Evolutionary conservation across 2,329 filamentous ascomycete genomes (phyloP).

Genomic region (Ophiognomonia clavigignenti-juglandacearum): DNA sequence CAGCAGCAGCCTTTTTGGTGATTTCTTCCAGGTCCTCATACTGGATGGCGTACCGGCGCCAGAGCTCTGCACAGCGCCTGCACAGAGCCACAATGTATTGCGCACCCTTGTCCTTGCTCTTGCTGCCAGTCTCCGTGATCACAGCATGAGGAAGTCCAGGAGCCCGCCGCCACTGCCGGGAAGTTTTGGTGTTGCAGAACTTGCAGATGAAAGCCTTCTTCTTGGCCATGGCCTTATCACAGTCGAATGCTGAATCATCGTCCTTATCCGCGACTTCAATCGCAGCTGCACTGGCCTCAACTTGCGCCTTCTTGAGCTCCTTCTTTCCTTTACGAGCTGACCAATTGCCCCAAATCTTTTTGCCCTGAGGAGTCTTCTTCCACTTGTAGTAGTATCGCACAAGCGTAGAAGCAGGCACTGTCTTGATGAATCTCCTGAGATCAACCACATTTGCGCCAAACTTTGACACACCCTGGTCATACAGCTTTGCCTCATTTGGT

Average conservation of each 20-base stretch:
- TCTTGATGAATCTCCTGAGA: conserved; percentile 82
- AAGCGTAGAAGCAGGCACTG: conserved; percentile 71
- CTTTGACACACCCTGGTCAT: conserved; percentile 85
- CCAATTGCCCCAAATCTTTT: conserved; percentile 85
- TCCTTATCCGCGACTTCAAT: conserved; percentile 90
- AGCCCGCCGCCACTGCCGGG: conserved; percentile 87
- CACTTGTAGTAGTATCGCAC: conserved; percentile 95
- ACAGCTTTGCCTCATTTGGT: conserved; percentile 76
- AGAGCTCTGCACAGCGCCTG: conserved; percentile 83
- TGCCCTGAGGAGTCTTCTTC: conserved; percentile 88
- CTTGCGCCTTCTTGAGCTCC: conserved; percentile 70
- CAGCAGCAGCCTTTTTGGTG: conserved; percentile 75
- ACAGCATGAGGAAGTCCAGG: conserved; percentile 71
- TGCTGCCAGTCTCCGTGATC: conserved; percentile 58
- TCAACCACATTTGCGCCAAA: conserved; percentile 85
- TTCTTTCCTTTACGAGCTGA: conserved; percentile 87
- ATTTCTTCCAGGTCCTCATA: conserved; percentile 94
- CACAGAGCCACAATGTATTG: conserved; percentile 80
- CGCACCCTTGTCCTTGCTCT: conserved; percentile 71
- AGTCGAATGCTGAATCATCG: conserved; percentile 95
- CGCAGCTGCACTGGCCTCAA: conserved; percentile 68
- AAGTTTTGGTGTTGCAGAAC: conserved; percentile 76
- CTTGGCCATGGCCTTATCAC: conserved; percentile 71
- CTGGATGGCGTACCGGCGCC: conserved; percentile 92
- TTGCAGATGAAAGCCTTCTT: conserved; percentile 90